Percentiles rank a stretch among this genome's conserved stretches.
Evolutionary conservation across 2,329 filamentous ascomycete species (phyloP).

Genomic region (Chalaropsis thielavioides): DNA sequence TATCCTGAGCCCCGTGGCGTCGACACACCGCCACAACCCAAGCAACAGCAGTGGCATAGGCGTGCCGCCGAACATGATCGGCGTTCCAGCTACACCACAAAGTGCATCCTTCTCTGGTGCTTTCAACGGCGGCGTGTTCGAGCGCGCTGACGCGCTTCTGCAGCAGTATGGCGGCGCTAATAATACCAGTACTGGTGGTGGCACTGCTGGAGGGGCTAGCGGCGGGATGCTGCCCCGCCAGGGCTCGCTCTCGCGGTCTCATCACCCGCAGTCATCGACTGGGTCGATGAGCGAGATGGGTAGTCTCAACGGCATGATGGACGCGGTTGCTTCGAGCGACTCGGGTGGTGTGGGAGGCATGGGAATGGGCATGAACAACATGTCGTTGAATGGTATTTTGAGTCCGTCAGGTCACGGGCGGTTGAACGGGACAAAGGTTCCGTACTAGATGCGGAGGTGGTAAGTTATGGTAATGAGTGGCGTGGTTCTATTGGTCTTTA

Average conservation of each 20-base stretch:
- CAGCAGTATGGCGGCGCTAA: conserved; percentile 34
- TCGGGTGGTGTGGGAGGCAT: neutral
- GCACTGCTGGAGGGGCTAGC: neutral
- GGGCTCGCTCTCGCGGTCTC: conserved; percentile 26
- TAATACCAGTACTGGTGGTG: neutral
- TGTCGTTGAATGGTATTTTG: conserved; percentile 8
- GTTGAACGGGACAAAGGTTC: conserved; percentile 28
- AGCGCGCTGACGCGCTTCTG: conserved; percentile 40
- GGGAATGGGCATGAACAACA: conserved; percentile 3
- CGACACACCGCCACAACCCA: conserved; percentile 12
- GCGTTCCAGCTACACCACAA: conserved; percentile 58
- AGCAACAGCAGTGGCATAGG: conserved; percentile 7
- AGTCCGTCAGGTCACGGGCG: conserved; percentile 22
- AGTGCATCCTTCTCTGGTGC: conserved; percentile 40
- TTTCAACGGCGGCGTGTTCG: conserved; percentile 45
- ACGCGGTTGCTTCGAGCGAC: neutral
- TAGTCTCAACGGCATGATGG: conserved; percentile 11
- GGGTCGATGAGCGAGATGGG: conserved; percentile 14
- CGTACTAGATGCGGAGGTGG: conserved; percentile 23
- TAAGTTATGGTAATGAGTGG: neutral
- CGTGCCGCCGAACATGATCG: conserved; percentile 35
- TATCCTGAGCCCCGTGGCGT: conserved; percentile 17
- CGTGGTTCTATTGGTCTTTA: conserved; percentile 1
- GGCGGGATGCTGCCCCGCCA: conserved; percentile 39
- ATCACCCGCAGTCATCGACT: conserved; percentile 17